Percentiles rank a stretch among this genome's conserved stretches.
Conservation (phyloP, 2,329 filamentous ascomycete genomes). For the Pseudodiploospora longispora region DNA sequence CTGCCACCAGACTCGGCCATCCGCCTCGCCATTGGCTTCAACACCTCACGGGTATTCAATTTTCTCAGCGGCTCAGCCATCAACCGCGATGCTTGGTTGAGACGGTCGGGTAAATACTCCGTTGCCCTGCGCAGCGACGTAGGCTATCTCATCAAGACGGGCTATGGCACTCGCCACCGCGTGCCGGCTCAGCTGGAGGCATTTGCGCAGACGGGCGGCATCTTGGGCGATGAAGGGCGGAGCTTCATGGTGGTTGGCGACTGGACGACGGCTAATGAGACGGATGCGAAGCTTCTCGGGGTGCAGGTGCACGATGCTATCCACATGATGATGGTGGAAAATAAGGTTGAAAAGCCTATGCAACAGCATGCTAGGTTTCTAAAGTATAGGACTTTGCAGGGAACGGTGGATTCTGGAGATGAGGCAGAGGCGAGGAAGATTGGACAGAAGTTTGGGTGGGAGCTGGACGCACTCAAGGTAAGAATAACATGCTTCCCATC, state of each 20-base stretch:
- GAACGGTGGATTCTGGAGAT: conserved; percentile 29
- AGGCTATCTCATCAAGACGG: conserved; percentile 46
- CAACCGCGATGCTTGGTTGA: conserved; percentile 34
- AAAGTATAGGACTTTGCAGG: conserved; percentile 33
- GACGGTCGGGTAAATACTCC: conserved; percentile 28
- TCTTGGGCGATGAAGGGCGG: conserved; percentile 28
- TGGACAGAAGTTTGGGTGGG: conserved; percentile 36
- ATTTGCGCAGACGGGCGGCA: conserved; percentile 23
- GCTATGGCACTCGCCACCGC: conserved; percentile 44
- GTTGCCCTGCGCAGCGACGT: conserved; percentile 39
- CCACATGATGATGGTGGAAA: conserved; percentile 23
- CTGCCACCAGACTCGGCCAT: conserved; percentile 26
- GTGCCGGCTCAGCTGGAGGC: conserved; percentile 39
- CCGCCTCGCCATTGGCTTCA: conserved; percentile 27
- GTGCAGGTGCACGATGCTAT: conserved; percentile 35
- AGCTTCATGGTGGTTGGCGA: conserved; percentile 44
- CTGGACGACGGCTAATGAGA: conserved; percentile 32
- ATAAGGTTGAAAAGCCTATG: conserved; percentile 18
- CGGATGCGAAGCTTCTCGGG: conserved; percentile 22
- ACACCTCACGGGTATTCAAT: conserved; percentile 23
- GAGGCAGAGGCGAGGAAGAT: conserved; percentile 28
- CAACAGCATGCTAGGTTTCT: conserved; percentile 25
- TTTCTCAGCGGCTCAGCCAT: conserved; percentile 19
- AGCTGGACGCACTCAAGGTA: conserved; percentile 43
- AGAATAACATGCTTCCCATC: background rate